Base-by-base conservation (phyloP, 2,329 filamentous ascomycete genomes). In the Lasiodiplodia gonubiensis region DNA sequence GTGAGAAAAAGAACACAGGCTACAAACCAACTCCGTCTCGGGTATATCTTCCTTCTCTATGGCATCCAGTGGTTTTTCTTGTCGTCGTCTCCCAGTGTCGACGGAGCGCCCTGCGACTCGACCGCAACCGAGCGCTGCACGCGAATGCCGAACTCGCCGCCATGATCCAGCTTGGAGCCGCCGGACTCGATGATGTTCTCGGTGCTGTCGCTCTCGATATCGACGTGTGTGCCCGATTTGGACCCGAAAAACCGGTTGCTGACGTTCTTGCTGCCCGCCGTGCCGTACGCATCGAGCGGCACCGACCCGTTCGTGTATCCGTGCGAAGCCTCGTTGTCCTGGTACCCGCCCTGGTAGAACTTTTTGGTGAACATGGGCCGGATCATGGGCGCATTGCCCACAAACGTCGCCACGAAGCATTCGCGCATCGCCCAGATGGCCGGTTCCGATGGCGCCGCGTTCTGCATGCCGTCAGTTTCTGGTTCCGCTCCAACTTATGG, bases 361-460 rank as follows among this genome's bases (percentile, higher is more conserved):
- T 68, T 66, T 23, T 55, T 35, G 21, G 70, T 69, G 54, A 71
- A 69, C 16, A 72, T 23, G 27, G 78, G 77, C 0, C 72, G 71
- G 0, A 80, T 71, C 70, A 81, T 77, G 1, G 79, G 78, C 0
- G 78, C 75, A 46, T 80, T 76, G 3, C 76, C 77, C 1, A 80
- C 76, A 1, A 79, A 73, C 37, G 80, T 75, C 2, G 76, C 78
- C 11, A 80, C 75, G 25, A 77, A 74, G 64, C 79, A 77, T 67
- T 81, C 78, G 14, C 78, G 75, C 35, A 77, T 75, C 2, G 77
- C 79, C 79, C 79, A 81, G 21, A 80, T 74, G 0, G 79, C 78
- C 14, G 70, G 55, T 16, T 60, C 55, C 0, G 55, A 60, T 64
- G 39, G 67, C 69, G 39, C 68, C 23, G 37, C 70, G 63, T 69